Evolutionary conservation across 306 rosid species (phyloP).

Genomic region (Vigna trinervia): DNA sequence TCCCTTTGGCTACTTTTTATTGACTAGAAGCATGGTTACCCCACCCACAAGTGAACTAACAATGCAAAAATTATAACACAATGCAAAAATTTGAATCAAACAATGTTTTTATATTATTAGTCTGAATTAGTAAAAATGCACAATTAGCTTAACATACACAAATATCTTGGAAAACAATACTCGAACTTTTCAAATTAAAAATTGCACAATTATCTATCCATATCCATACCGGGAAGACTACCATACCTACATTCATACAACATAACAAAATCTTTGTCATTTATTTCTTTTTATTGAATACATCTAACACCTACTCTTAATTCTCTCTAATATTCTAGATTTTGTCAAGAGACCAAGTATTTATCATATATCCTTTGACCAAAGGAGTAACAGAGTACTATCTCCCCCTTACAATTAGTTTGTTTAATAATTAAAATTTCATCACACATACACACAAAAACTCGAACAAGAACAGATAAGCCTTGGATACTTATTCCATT

Average conservation of each 20-base stretch:
- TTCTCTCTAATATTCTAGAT: not conserved
- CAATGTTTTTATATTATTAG: no score
- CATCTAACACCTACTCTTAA: not conserved
- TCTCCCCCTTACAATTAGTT: not conserved
- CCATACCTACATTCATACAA: not conserved
- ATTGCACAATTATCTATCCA: not conserved
- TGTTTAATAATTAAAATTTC: not conserved
- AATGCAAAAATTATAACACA: no score
- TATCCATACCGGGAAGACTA: not conserved
- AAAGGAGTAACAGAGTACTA: slow-evolving; percentile 10
- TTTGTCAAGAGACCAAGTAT: not conserved
- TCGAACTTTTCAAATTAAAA: not conserved
- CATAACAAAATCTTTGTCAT: not conserved
- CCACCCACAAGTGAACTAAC: no score
- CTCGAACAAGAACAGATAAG: not conserved
- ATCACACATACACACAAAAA: no score
- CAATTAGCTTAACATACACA: no score
- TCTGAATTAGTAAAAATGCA: no score
- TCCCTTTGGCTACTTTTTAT: not conserved
- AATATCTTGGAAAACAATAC: no score
- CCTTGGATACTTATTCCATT: not conserved
- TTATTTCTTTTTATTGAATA: not conserved
- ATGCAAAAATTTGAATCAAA: no score
- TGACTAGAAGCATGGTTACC: not conserved
- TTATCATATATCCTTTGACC: not conserved